Evolutionary conservation across 1,139 yeast genomes (phyloP).

Genomic region (Pichia sp.): DNA sequence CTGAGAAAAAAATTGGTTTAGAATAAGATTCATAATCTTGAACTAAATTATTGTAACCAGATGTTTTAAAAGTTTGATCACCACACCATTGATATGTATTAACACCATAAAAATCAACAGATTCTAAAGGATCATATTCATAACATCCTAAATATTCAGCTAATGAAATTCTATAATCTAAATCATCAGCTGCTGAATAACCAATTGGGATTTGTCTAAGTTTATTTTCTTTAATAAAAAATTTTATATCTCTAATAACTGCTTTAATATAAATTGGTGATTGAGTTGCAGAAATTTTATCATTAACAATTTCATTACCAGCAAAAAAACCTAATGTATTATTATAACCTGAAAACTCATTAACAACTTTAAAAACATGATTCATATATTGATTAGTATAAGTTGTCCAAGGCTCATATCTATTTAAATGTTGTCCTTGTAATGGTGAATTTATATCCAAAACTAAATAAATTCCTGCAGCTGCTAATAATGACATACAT

Average conservation of each 20-base stretch:
- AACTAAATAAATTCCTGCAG: slow-evolving; percentile 86
- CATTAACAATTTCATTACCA: slow-evolving; percentile 89
- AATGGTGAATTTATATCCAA: slow-evolving; percentile 89
- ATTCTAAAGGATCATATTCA: slow-evolving; percentile 43
- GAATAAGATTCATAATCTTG: slow-evolving; percentile 62
- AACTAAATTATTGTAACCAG: slow-evolving; percentile 77
- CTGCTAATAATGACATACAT: slow-evolving; percentile 87
- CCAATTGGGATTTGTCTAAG: slow-evolving; percentile 82
- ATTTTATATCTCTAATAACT: slow-evolving; percentile 72
- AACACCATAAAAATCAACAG: slow-evolving; percentile 90
- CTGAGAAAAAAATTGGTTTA: slow-evolving; percentile 82
- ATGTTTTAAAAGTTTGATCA: slow-evolving; percentile 66
- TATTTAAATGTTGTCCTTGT: slow-evolving; percentile 67
- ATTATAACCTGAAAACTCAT: slow-evolving; percentile 77
- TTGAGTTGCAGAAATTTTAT: slow-evolving; percentile 59
- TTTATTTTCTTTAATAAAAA: slow-evolving; percentile 52
- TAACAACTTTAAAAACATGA: slow-evolving; percentile 74
- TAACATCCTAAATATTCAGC: slow-evolving; percentile 81
- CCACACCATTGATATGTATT: slow-evolving; percentile 99
- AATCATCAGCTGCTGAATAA: slow-evolving; percentile 93
- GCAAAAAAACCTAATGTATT: slow-evolving; percentile 92
- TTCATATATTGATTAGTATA: slow-evolving; percentile 64
- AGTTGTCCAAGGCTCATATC: slow-evolving; percentile 86
- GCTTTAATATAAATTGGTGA: slow-evolving; percentile 74
- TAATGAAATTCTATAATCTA: slow-evolving; percentile 64